A percentile compares a stretch with the other conserved stretches of the same genome.
Conservation (phyloP, 2,329 filamentous ascomycete genomes). For the Emmonsiellopsis sp. region DNA sequence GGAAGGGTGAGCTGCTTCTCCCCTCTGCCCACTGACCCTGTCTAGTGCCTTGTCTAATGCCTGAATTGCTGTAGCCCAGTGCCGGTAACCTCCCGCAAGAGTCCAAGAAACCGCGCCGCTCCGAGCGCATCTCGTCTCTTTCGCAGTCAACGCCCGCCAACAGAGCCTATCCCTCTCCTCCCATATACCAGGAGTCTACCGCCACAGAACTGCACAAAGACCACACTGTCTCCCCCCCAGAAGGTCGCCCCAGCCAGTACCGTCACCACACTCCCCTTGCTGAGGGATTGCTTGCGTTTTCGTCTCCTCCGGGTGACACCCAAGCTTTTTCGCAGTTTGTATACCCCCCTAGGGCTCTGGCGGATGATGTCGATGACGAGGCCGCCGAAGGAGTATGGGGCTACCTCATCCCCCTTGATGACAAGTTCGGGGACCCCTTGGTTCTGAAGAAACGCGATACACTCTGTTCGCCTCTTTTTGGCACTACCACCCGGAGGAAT, state of each 20-base stretch:
- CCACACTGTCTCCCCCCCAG: conserved; percentile 60
- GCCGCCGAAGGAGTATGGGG: conserved; percentile 86
- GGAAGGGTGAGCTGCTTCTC: conserved; percentile 51
- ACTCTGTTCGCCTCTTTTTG: conserved; percentile 51
- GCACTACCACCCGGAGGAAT: conserved; percentile 29
- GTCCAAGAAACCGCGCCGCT: conserved; percentile 78
- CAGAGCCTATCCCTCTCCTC: conserved; percentile 64
- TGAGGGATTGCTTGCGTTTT: conserved; percentile 34
- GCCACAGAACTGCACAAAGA: conserved; percentile 58
- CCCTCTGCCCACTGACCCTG: neutral
- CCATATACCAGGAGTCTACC: conserved; percentile 60
- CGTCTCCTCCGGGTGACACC: conserved; percentile 65
- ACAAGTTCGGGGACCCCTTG: conserved; percentile 57
- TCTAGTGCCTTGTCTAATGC: conserved; percentile 14
- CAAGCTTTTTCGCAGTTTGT: conserved; percentile 74
- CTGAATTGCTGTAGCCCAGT: conserved; percentile 48
- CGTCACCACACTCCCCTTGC: conserved; percentile 33
- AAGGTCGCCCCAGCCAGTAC: conserved; percentile 48
- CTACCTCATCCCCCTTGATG: conserved; percentile 76
- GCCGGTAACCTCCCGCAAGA: conserved; percentile 52
- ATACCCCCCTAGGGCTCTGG: conserved; percentile 60
- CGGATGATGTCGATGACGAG: conserved; percentile 79
- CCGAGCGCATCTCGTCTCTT: conserved; percentile 59
- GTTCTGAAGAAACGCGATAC: conserved; percentile 66
- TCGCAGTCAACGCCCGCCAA: conserved; percentile 52